Conservation (phyloP, 2,329 filamentous ascomycete species). For the Phyllosticta capitalensis region DNA sequence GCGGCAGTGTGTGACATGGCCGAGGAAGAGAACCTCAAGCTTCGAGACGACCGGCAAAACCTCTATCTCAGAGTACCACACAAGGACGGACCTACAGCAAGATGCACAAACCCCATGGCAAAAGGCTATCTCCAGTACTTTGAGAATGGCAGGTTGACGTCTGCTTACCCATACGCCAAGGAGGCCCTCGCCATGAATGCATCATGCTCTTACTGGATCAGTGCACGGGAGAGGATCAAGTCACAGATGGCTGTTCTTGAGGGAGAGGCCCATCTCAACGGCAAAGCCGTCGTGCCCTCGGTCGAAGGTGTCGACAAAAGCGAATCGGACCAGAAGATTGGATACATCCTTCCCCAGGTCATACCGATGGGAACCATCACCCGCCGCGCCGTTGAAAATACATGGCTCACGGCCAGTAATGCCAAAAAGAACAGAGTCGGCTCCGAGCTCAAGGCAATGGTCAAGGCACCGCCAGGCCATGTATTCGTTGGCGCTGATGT, state of each 20-base stretch:
- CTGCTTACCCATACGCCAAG: constrained; percentile 82
- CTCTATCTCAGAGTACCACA: constrained; percentile 90
- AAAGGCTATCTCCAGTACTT: constrained; percentile 89
- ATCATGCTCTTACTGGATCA: constrained; percentile 98
- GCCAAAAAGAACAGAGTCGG: constrained; percentile 94
- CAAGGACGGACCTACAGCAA: constrained; percentile 79
- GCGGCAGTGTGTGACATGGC: constrained; percentile 56
- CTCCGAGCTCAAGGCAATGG: constrained; percentile 95
- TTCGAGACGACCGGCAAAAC: constrained; percentile 57
- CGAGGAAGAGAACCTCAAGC: constrained; percentile 56
- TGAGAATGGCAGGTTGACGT: constrained; percentile 77
- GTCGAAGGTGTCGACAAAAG: constrained; percentile 13
- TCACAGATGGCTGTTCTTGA: constrained; percentile 93
- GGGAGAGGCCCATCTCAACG: constrained; percentile 39
- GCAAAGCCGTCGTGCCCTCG: constrained; percentile 13
- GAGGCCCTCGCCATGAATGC: constrained; percentile 98
- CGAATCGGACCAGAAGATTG: constrained; percentile 36
- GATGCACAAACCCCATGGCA: constrained; percentile 79
- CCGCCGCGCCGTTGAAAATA: constrained; percentile 88
- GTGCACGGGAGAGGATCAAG: constrained; percentile 82
- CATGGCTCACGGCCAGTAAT: constrained; percentile 95
- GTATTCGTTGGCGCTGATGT: constrained; percentile 95
- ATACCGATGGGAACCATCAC: constrained; percentile 99
- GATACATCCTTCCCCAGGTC: constrained; percentile 87
- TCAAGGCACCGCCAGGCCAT: constrained; percentile 82